Conservation (phyloP, 225 moss, liverwort and hornwort species). For the Anthoceros angustus region DNA sequence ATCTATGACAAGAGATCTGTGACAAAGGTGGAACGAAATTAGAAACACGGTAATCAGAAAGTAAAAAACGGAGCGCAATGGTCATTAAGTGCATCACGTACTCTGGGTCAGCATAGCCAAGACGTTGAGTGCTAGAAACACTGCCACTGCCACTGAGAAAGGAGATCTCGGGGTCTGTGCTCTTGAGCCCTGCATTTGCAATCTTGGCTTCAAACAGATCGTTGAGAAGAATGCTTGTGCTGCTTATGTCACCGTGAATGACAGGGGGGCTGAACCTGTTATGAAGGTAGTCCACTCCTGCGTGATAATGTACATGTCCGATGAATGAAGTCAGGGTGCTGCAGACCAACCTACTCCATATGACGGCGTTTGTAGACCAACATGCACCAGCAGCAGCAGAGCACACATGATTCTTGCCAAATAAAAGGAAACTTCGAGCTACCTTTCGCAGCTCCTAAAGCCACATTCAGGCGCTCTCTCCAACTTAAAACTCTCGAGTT, state of each 20-base stretch:
- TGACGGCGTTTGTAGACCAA: too few relatives aligned
- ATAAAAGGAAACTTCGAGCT: background rate
- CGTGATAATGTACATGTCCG: too few relatives aligned
- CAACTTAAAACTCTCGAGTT: slow-evolving; percentile 45
- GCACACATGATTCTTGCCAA: background rate
- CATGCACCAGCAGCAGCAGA: background rate
- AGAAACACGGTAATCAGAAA: background rate
- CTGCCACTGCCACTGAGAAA: slow-evolving; percentile 22
- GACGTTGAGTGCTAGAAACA: slow-evolving; percentile 26
- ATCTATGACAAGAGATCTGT: slow-evolving; percentile 38
- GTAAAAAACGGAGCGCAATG: background rate
- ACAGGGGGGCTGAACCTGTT: slow-evolving; percentile 30
- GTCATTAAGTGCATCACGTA: slow-evolving; percentile 10
- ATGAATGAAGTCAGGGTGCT: too few relatives aligned
- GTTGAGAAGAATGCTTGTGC: slow-evolving; percentile 50
- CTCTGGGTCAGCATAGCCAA: slow-evolving; percentile 74
- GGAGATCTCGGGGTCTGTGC: slow-evolving; percentile 14
- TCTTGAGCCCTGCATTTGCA: slow-evolving; percentile 44
- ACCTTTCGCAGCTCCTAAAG: slow-evolving; percentile 62
- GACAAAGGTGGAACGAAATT: background rate
- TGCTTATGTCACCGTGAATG: slow-evolving; percentile 55
- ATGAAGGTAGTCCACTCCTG: slow-evolving; percentile 58
- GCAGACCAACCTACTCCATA: too few relatives aligned
- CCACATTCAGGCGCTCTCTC: slow-evolving; percentile 48
- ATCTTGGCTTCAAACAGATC: slow-evolving; percentile 37